Conservation (phyloP, 2,329 filamentous ascomycete genomes). For the Aspergillus eucalypticola region DNA sequence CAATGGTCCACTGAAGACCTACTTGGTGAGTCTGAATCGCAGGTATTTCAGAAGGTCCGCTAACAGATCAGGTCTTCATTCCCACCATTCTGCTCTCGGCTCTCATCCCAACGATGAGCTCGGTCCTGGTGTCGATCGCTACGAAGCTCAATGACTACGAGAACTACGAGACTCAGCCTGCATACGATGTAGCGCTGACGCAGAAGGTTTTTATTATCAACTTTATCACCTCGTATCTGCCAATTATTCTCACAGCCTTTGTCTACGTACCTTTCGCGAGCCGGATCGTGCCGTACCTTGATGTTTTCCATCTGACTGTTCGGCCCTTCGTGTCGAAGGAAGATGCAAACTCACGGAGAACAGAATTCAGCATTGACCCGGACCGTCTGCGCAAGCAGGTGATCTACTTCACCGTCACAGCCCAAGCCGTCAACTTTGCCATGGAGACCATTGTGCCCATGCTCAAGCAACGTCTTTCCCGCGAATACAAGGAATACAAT, state of each 20-base stretch:
- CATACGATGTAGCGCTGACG: constrained; percentile 79
- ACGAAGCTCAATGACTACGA: constrained; percentile 78
- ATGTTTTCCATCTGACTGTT: constrained; percentile 78
- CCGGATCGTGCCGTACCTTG: constrained; percentile 81
- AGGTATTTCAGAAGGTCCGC: background rate
- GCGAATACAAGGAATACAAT: constrained; percentile 61
- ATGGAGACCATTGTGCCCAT: constrained; percentile 86
- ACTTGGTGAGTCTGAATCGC: constrained; percentile 61
- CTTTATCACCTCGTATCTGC: constrained; percentile 94
- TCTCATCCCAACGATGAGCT: constrained; percentile 76
- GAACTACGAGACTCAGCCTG: constrained; percentile 88
- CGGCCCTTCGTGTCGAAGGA: constrained; percentile 74
- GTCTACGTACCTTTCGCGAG: constrained; percentile 92
- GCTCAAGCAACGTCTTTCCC: constrained; percentile 74
- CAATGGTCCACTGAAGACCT: constrained; percentile 80
- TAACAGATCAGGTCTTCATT: constrained; percentile 67
- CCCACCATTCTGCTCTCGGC: constrained; percentile 84
- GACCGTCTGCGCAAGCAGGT: constrained; percentile 84
- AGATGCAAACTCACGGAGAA: constrained; percentile 61
- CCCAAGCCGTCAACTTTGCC: constrained; percentile 84
- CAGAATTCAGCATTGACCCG: constrained; percentile 78
- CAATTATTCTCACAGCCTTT: constrained; percentile 86
- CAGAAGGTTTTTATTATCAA: constrained; percentile 97
- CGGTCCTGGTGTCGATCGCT: constrained; percentile 78
- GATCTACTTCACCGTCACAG: constrained; percentile 95